A percentile compares a stretch with the other conserved stretches of the same genome.
Conservation (phyloP, 2,329 filamentous ascomycete genomes). For the Venturia oleaginea region DNA sequence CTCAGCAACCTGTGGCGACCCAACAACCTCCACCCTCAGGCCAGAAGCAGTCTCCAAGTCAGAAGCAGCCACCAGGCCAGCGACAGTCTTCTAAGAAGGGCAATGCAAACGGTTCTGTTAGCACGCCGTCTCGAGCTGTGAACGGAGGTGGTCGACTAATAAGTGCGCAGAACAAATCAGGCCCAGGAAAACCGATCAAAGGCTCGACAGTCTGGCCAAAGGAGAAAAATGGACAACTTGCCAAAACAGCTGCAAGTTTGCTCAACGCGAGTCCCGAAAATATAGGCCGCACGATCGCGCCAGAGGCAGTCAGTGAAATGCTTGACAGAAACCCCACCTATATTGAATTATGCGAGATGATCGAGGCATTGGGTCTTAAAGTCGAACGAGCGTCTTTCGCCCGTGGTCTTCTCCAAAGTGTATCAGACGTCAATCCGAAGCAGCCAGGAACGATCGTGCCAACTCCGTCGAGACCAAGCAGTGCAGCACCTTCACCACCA, state of each 20-base stretch:
- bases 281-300: constrained; percentile 25
- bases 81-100: constrained; percentile 13
- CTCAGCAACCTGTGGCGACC: background rate
- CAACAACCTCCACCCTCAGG: background rate
- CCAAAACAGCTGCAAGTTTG: constrained; percentile 40
- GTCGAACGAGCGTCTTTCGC: constrained; percentile 47
- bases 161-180: background rate
- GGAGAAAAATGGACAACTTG: constrained; percentile 42
- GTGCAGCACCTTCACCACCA: background rate
- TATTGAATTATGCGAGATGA: constrained; percentile 43
- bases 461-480: background rate
- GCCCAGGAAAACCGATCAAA: constrained; percentile 16
- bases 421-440: constrained; percentile 27
- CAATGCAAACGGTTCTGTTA: background rate
- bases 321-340: constrained; percentile 48
- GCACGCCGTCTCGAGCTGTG: background rate
- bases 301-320: constrained; percentile 35
- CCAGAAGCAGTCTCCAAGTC: constrained; percentile 13
- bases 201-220: constrained; percentile 40
- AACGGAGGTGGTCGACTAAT: background rate
- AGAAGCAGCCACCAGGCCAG: background rate
- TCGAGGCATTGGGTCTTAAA: constrained; percentile 41
- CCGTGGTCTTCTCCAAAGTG: constrained; percentile 37
- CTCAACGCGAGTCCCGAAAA: constrained; percentile 37
- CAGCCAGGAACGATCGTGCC: background rate